Evolutionary conservation across 1,284 basidiomycete genomes (phyloP), one percentile per base, ranked within the genome.

Genomic region (Trichosporon sp.): DNA sequence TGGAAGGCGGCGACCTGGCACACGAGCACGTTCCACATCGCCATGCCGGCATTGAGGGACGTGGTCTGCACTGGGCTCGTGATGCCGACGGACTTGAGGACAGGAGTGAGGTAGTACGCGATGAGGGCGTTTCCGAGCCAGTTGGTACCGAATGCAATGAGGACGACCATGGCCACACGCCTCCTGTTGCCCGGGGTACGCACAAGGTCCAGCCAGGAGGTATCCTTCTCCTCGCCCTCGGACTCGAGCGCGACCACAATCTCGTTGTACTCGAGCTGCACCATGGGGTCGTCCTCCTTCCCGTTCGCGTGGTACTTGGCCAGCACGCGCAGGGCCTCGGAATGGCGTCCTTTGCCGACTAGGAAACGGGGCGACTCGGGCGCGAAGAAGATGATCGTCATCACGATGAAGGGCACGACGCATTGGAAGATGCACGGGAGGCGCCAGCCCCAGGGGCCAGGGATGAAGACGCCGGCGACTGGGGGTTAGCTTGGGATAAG

Each of bases 71-170:
- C 70, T 6, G 77, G 74, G 10, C 74, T 65, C 16, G 63, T 63
- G 54, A 68, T 46, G 64, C 65, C 68, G n/a, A 73, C 68, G 10
- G 46, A 54, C 21, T 26, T 38, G 19, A 73, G 66, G 4, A 70
- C 69, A 40, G 70, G 70, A 4, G 78, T 72, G 56, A 80, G 73
- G 69, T 79, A 78, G 74, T 78, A 78, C 26, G 76, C 72, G 68
- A 79, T 72, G 38, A 80, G 75, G 54, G 77, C 79, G 66, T 78
- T 78, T 10, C 89, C 89, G 40, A 88, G 88, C 90, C 90, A 91
- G 73, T 77, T 71, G 16, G 73, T 71, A 63, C 68, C 70, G 64
- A 74, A 71, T 12, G 88, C 88, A 61, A 89, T 78, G 74, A 85
- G 71, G n/a, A 79, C 68, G 56, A 75, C 68, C 46, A 81, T 72